Conservation (phyloP, 805 yeast species). For the Candida quercuum region DNA sequence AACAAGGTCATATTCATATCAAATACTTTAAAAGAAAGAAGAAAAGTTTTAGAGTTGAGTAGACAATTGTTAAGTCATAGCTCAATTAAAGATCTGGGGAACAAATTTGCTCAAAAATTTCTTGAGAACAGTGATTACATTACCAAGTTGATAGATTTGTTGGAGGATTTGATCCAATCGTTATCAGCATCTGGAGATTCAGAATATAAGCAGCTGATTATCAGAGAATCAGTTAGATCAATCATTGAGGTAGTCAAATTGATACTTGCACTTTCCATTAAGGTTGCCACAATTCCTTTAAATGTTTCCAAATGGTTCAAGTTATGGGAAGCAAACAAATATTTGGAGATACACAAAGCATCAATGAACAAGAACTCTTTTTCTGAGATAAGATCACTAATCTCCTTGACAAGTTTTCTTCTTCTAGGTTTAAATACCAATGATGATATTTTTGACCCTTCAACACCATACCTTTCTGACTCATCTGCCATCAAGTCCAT, state of each 20-base stretch:
- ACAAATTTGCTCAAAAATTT: conserved; percentile 17
- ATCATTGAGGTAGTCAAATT: conserved; percentile 32
- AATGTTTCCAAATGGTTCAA: conserved; percentile 51
- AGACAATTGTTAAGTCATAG: conserved; percentile 24
- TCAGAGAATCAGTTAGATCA: conserved; percentile 29
- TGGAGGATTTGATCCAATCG: conserved; percentile 6
- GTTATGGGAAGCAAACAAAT: conserved; percentile 34
- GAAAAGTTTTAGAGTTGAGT: conserved; percentile 39
- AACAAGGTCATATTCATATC: conserved; percentile 26
- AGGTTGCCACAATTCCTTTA: conserved; percentile 29
- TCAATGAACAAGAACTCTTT: conserved; percentile 14
- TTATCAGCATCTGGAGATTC: conserved; percentile 7
- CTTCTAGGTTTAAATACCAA: conserved; percentile 53
- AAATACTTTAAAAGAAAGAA: conserved; percentile 45
- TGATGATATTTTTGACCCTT: conserved; percentile 34
- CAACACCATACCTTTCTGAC: conserved; percentile 37
- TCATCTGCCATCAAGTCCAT: conserved; percentile 32
- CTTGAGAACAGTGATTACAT: conserved; percentile 20
- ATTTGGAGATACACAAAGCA: conserved; percentile 13
- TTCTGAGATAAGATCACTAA: conserved; percentile 37
- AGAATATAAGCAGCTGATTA: conserved; percentile 12
- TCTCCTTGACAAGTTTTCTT: conserved; percentile 44
- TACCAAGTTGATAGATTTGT: conserved; percentile 14
- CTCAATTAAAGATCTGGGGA: conserved; percentile 18
- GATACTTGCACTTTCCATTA: conserved; percentile 33